These are phyloP conservation scores for Rhodotorula sp. DNA, from an alignment of 1,284 basidiomycete species.

Conservation along the genomic window DNA sequence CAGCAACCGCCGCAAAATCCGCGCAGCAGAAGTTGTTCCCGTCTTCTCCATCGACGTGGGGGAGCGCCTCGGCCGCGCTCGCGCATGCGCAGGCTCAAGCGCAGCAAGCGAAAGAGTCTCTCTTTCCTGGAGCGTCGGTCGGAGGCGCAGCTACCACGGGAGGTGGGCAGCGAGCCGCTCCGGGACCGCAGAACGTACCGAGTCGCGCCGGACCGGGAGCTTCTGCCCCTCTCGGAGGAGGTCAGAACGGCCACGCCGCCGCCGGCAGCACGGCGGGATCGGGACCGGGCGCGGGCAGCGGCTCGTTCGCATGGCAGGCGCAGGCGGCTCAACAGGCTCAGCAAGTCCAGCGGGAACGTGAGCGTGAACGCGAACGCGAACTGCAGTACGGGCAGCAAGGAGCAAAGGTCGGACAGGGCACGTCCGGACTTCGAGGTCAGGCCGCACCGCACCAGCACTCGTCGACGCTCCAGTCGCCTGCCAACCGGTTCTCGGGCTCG, in stretches of 20 bases:
- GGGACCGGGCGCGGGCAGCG: background rate
- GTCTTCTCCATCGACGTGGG: slow-evolving; percentile 6
- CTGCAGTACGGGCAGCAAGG: background rate
- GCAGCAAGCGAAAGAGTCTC: slow-evolving; percentile 3
- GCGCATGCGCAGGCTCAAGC: background rate
- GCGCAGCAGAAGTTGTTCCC: slow-evolving; percentile 1
- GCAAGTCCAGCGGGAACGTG: slow-evolving; percentile 4
- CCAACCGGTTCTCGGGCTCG: background rate
- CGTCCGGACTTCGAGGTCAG: background rate
- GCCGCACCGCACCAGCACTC: background rate
- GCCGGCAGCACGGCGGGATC: background rate
- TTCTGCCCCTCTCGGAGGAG: background rate
- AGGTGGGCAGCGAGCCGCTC: background rate
- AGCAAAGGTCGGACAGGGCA: background rate
- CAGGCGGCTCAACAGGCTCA: slow-evolving; percentile 7
- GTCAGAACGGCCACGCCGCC: background rate
- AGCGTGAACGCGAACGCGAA: background rate
- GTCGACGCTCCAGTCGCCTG: background rate
- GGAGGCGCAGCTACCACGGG: background rate
- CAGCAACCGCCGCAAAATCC: slow-evolving; percentile 3
- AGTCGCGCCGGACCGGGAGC: no score
- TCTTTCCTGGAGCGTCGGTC: background rate
- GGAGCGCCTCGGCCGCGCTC: background rate
- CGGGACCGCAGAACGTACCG: background rate
- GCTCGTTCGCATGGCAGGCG: slow-evolving; percentile 7